Evolutionary conservation across 768 basidiomycete species (phyloP).

Genomic region (Tremella yokohamensis): DNA sequence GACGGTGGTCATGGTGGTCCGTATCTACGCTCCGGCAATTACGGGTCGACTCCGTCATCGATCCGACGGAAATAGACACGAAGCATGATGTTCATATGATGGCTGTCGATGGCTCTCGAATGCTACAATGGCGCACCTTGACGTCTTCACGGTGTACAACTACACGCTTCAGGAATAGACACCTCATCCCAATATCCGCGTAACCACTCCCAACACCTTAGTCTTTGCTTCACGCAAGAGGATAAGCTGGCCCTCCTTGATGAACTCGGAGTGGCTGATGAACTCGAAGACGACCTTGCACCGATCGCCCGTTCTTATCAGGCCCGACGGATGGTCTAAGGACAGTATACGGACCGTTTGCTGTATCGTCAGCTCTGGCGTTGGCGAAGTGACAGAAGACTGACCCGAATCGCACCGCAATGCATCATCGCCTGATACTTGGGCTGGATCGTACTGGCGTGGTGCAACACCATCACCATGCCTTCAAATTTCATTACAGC

Average conservation of each 20-base stretch:
- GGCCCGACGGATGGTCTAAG: conserved; percentile 76
- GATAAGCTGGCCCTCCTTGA: conserved; percentile 89
- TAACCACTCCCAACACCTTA: conserved; percentile 58
- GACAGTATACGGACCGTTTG: conserved; percentile 88
- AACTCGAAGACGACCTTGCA: conserved; percentile 94
- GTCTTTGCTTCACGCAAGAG: conserved; percentile 94
- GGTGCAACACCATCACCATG: conserved; percentile 76
- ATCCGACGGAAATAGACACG: too few species aligned
- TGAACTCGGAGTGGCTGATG: conserved; percentile 82
- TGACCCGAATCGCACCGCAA: conserved; percentile 60
- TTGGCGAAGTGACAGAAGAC: conserved; percentile 30
- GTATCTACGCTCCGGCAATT: too few species aligned
- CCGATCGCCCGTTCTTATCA: conserved; percentile 89
- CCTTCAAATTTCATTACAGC: conserved; percentile 86
- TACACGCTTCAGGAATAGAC: not conserved
- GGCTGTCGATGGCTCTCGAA: too few species aligned
- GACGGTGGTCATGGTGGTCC: too few species aligned
- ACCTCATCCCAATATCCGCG: conserved; percentile 30
- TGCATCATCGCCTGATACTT: conserved; percentile 95
- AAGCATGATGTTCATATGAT: too few species aligned
- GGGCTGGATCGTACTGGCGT: conserved; percentile 67
- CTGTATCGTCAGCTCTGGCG: conserved; percentile 16
- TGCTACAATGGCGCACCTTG: too few species aligned
- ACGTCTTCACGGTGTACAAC: not conserved
- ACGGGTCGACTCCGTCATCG: too few species aligned